Evolutionary conservation across 441 rosid genomes (phyloP).

Genomic region (Populus hybrid): DNA sequence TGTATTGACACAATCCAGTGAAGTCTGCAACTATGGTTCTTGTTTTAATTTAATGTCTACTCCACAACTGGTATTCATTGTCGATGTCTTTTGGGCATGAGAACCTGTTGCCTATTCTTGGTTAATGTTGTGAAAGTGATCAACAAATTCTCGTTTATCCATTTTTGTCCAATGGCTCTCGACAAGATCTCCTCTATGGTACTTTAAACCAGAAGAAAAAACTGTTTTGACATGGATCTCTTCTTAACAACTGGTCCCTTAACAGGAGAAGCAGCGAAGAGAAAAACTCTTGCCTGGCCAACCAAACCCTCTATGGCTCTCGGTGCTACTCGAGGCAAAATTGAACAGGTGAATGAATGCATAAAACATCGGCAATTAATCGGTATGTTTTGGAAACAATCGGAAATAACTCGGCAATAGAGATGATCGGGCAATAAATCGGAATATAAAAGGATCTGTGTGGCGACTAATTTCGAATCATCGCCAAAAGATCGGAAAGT

Average conservation of each 20-base stretch:
- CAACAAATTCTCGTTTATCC: slow-evolving; percentile 77
- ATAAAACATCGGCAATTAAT: too few species aligned
- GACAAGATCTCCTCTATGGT: slow-evolving; percentile 76
- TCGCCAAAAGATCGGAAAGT: too few species aligned
- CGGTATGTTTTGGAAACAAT: too few species aligned
- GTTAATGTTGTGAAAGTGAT: slow-evolving; percentile 64
- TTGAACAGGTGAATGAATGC: too few species aligned
- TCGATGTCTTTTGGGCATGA: slow-evolving; percentile 47
- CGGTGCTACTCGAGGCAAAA: slow-evolving; percentile 66
- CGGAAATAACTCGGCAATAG: too few species aligned
- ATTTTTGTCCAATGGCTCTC: slow-evolving; percentile 78
- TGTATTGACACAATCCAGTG: too few species aligned
- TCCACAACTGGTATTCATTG: slow-evolving; percentile 12
- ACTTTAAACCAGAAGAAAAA: slow-evolving; percentile 8
- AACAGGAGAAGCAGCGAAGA: slow-evolving; percentile 64
- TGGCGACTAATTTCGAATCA: too few species aligned
- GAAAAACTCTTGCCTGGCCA: slow-evolving; percentile 73
- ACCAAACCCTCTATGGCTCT: slow-evolving; percentile 70
- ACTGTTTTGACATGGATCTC: slow-evolving; percentile 5
- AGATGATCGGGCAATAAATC: too few species aligned
- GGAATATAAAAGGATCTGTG: too few species aligned
- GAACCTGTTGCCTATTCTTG: slow-evolving; percentile 70
- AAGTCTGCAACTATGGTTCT: too few species aligned
- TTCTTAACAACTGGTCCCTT: slow-evolving; percentile 12
- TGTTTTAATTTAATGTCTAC: not conserved